Evolutionary conservation across 352 stramenopile species (phyloP).

Genomic region (Saprolegnia diclina): DNA sequence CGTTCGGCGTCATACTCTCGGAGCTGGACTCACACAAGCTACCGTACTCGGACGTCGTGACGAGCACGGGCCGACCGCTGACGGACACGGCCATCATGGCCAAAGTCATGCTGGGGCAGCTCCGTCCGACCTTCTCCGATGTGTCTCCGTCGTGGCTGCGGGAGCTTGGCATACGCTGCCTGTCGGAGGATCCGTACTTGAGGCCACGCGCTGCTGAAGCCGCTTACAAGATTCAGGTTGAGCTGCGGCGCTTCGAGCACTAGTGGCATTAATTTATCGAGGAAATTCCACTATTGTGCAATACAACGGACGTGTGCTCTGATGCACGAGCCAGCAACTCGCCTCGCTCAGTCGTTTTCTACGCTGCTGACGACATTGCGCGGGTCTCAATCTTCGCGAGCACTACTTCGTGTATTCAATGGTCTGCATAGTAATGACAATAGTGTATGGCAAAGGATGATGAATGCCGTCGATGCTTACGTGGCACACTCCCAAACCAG

Average conservation of each 20-base stretch:
- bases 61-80: neutral
- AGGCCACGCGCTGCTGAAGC: neutral
- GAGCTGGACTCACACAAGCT: slow-evolving; percentile 44
- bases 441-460: too few relatives aligned
- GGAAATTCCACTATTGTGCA: too few relatives aligned
- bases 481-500: too few relatives aligned
- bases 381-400: too few relatives aligned
- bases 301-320: too few relatives aligned
- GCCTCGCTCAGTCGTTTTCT: too few relatives aligned
- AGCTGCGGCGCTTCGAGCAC: neutral
- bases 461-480: too few relatives aligned
- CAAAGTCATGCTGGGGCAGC: slow-evolving; percentile 17
- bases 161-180: neutral
- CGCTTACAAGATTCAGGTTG: neutral
- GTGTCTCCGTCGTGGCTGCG: neutral
- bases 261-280: neutral
- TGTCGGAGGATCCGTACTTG: neutral
- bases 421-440: too few relatives aligned
- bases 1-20: slow-evolving; percentile 64
- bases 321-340: too few relatives aligned
- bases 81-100: slow-evolving; percentile 14
- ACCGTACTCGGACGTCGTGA: slow-evolving; percentile 5
- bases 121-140: neutral
- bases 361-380: too few relatives aligned
- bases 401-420: too few relatives aligned